phyloP scores from a whole-genome alignment of 2,329 filamentous ascomycete genomes.

The Neonectria sp. region DNA sequence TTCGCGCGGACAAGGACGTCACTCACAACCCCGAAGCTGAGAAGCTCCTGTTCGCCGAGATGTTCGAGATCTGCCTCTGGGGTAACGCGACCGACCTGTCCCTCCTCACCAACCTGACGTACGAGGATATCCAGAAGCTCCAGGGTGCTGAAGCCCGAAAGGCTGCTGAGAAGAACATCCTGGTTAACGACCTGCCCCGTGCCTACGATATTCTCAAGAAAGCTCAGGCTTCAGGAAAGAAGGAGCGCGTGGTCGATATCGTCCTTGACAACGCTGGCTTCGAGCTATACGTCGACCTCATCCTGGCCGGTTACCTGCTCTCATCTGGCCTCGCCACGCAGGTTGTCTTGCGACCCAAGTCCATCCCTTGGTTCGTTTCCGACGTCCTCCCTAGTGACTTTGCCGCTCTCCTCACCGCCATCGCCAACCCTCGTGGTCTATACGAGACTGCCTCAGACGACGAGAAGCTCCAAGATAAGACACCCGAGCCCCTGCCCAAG shows the following conservation, averaged over 20 bases:
- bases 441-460: slow-evolving; percentile 84
- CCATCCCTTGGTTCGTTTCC: slow-evolving; percentile 98
- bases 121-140: slow-evolving; percentile 97
- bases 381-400: slow-evolving; percentile 94
- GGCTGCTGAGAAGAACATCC: slow-evolving; percentile 89
- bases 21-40: slow-evolving; percentile 77
- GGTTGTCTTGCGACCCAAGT: slow-evolving; percentile 92
- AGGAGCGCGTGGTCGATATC: slow-evolving; percentile 88
- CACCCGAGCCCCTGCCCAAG: slow-evolving; percentile 74
- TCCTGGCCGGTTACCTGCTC: slow-evolving; percentile 91
- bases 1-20: slow-evolving; percentile 68
- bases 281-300: slow-evolving; percentile 94
- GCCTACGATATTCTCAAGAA: slow-evolving; percentile 79
- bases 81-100: slow-evolving; percentile 97
- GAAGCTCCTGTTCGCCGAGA: slow-evolving; percentile 86
- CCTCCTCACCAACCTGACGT: slow-evolving; percentile 88
- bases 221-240: slow-evolving; percentile 74
- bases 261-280: slow-evolving; percentile 98
- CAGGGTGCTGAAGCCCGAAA: slow-evolving; percentile 92
- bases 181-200: slow-evolving; percentile 85
- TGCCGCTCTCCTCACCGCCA: slow-evolving; percentile 81
- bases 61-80: slow-evolving; percentile 98
- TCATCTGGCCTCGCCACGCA: slow-evolving; percentile 87
- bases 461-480: slow-evolving; percentile 69
- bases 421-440: slow-evolving; percentile 84